These are phyloP conservation scores for Calonectria hongkongensis DNA, from an alignment of 2,329 filamentous ascomycete genomes.

Conservation along the genomic window DNA sequence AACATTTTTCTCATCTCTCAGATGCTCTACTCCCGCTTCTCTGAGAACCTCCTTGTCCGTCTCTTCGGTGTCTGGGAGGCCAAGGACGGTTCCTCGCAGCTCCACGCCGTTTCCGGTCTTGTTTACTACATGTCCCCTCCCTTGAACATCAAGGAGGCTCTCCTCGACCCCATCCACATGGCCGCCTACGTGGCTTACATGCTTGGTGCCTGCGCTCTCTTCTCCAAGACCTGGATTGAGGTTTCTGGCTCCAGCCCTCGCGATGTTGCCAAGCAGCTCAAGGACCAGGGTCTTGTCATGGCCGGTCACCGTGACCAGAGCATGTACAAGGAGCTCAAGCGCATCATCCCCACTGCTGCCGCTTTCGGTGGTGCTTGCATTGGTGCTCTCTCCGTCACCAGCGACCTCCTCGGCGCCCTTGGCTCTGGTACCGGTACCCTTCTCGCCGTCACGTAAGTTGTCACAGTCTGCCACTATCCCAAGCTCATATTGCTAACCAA, in stretches of 20 bases:
- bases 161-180: slow-evolving; percentile 97
- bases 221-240: slow-evolving; percentile 99
- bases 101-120: slow-evolving; percentile 93
- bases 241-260: slow-evolving; percentile 98
- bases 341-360: slow-evolving; percentile 97
- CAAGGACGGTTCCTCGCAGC: slow-evolving; percentile 95
- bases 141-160: slow-evolving; percentile 96
- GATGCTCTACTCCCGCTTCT: slow-evolving; percentile 99
- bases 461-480: slow-evolving; percentile 56
- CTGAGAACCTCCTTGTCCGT: slow-evolving; percentile 97
- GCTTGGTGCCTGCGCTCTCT: slow-evolving; percentile 97
- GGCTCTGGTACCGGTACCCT: slow-evolving; percentile 98
- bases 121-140: slow-evolving; percentile 99
- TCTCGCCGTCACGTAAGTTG: slow-evolving; percentile 95
- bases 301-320: slow-evolving; percentile 99
- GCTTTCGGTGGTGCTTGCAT: slow-evolving; percentile 99
- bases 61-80: slow-evolving; percentile 99
- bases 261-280: slow-evolving; percentile 99
- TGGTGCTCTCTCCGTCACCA: slow-evolving; percentile 95
- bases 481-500: slow-evolving; percentile 57
- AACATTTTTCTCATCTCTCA: slow-evolving; percentile 99
- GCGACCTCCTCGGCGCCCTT: slow-evolving; percentile 95
- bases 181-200: slow-evolving; percentile 97
- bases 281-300: slow-evolving; percentile 99
- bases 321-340: slow-evolving; percentile 99